Percentiles rank a stretch among this genome's conserved stretches.
Evolutionary conservation across 495 filamentous ascomycete species (phyloP).

Genomic region (Xylaria bambusicola): DNA sequence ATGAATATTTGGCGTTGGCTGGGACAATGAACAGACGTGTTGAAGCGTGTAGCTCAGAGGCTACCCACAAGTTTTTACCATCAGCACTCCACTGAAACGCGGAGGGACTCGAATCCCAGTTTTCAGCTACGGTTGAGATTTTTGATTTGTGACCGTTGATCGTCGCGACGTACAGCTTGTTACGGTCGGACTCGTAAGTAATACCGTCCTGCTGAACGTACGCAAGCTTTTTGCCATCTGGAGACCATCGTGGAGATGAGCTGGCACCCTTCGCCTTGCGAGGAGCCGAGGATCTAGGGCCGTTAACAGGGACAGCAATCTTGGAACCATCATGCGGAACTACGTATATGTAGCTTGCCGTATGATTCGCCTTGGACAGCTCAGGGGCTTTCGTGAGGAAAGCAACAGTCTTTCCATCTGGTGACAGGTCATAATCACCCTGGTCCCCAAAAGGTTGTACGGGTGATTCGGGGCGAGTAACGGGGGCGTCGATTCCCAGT

Average conservation of each 20-base stretch:
- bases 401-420: conserved; percentile 50
- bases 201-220: conserved; percentile 66
- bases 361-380: conserved; percentile 67
- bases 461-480: conserved; percentile 37
- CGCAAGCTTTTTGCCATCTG: conserved; percentile 64
- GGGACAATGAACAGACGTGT: conserved; percentile 61
- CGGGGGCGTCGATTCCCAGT: conserved; percentile 7
- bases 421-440: conserved; percentile 45
- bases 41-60: conserved; percentile 60
- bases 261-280: conserved; percentile 56
- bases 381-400: conserved; percentile 74
- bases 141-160: conserved; percentile 46
- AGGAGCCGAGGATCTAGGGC: conserved; percentile 2
- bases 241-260: conserved; percentile 65
- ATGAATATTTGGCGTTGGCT: conserved; percentile 42
- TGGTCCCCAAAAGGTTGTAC: conserved; percentile 43
- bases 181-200: conserved; percentile 61
- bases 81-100: conserved; percentile 56
- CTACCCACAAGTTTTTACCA: conserved; percentile 55
- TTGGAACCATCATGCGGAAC: conserved; percentile 53
- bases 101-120: conserved; percentile 62
- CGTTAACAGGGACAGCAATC: conserved; percentile 44
- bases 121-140: conserved; percentile 45
- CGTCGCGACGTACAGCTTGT: conserved; percentile 10
- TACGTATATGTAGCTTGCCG: conserved; percentile 64